A percentile compares a stretch with the other conserved stretches of the same genome.
phyloP scores from a whole-genome alignment of 768 basidiomycete species.

The Kwoniella europaea region DNA sequence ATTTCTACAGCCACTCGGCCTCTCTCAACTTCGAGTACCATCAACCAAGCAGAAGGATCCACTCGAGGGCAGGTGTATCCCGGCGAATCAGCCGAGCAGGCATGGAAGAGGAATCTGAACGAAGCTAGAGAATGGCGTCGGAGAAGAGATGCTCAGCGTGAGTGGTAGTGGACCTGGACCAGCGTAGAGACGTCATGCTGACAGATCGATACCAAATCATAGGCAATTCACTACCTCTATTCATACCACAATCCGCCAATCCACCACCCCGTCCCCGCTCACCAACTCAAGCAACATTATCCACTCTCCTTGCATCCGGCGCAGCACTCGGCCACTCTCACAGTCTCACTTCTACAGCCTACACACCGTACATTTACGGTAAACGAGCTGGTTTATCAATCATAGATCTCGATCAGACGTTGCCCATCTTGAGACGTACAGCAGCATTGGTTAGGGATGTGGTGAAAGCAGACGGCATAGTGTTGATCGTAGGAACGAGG shows the following conservation, averaged over 20 bases:
- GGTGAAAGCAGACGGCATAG: slow-evolving; percentile 76
- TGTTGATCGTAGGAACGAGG: slow-evolving; percentile 85
- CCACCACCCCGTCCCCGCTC: slow-evolving; percentile 23
- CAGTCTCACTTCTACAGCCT: slow-evolving; percentile 77
- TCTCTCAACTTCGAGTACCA: background rate
- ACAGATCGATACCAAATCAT: background rate
- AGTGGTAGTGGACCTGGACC: background rate
- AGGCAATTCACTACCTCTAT: slow-evolving; percentile 23
- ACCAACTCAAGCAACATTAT: slow-evolving; percentile 73
- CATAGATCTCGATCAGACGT: slow-evolving; percentile 92
- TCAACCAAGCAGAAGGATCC: slow-evolving; percentile 21
- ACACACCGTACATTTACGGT: slow-evolving; percentile 93
- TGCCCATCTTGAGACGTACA: slow-evolving; percentile 88
- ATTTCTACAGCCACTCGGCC: background rate
- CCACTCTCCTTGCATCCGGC: slow-evolving; percentile 86
- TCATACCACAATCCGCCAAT: slow-evolving; percentile 25
- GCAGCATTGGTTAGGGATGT: slow-evolving; percentile 83
- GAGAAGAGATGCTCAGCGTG: slow-evolving; percentile 32
- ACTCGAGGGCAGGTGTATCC: slow-evolving; percentile 21
- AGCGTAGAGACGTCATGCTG: background rate
- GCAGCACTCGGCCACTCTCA: slow-evolving; percentile 91
- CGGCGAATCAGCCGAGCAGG: slow-evolving; percentile 40
- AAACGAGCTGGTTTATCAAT: slow-evolving; percentile 84
- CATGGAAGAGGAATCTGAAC: slow-evolving; percentile 52
- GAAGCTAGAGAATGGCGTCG: slow-evolving; percentile 47